Percentiles rank a stretch among this genome's conserved stretches.
phyloP scores from a whole-genome alignment of 176 grass and related monocot species.

The Paspalum vaginatum region DNA sequence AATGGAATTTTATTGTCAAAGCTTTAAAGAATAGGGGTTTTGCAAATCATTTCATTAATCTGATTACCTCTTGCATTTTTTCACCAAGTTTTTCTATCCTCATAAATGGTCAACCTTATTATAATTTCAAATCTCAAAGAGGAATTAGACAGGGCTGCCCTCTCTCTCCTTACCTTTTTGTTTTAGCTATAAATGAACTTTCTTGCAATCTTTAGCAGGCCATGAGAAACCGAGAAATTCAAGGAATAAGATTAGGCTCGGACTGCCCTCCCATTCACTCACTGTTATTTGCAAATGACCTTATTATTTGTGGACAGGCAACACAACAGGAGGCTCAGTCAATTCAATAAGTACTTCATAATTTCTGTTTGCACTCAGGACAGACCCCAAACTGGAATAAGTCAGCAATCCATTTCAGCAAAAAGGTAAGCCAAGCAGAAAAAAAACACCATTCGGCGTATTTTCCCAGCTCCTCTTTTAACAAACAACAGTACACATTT shows the following conservation, averaged over 20 bases:
- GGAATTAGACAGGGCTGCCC: background rate
- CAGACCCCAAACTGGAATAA: too few species aligned
- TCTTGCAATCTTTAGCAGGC: background rate
- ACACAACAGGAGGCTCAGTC: too few species aligned
- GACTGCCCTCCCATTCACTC: background rate
- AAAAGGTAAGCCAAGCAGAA: fast-evolving
- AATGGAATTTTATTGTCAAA: too few species aligned
- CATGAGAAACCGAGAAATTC: fast-evolving
- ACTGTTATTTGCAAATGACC: background rate
- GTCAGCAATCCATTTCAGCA: background rate
- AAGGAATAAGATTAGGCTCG: fast-evolving
- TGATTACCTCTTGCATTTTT: too few species aligned
- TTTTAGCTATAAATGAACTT: background rate
- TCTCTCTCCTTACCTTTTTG: background rate
- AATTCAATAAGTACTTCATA: too few species aligned
- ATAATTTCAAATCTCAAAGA: background rate
- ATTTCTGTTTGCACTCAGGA: too few species aligned
- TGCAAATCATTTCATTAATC: too few species aligned
- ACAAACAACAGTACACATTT: background rate
- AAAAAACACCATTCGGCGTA: too few species aligned
- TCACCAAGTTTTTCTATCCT: too few species aligned
- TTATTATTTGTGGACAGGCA: too few species aligned
- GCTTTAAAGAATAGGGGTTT: too few species aligned
- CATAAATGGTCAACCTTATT: too few species aligned
- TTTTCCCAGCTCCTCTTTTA: background rate